Conservation (phyloP, 306 rosid species). For the Quercus glauca region DNA sequence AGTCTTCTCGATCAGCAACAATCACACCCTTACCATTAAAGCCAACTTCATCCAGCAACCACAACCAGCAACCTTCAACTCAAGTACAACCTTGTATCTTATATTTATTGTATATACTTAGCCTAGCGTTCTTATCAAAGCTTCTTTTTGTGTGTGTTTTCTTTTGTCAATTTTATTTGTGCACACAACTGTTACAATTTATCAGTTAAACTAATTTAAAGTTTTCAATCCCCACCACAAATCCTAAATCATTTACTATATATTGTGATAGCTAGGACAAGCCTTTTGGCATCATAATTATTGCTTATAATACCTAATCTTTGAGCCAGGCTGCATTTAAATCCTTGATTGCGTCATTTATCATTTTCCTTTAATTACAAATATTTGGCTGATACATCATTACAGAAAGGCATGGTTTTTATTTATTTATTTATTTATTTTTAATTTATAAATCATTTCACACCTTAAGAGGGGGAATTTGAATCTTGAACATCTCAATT, state of each 20-base stretch:
- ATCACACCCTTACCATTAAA: slow-evolving; percentile 26
- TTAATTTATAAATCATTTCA: too few relatives aligned
- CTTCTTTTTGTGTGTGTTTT: not conserved
- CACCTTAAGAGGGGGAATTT: too few relatives aligned
- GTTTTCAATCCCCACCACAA: too few relatives aligned
- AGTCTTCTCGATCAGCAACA: slow-evolving; percentile 38
- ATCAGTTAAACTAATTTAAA: too few relatives aligned
- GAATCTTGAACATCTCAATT: too few relatives aligned
- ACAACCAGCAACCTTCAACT: slow-evolving; percentile 26
- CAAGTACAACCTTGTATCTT: slow-evolving; percentile 6
- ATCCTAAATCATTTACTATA: too few relatives aligned
- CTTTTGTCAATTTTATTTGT: not conserved
- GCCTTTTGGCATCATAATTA: too few relatives aligned
- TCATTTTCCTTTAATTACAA: not conserved
- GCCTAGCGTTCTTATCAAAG: not conserved
- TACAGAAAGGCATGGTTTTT: not conserved
- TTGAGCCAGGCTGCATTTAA: not conserved
- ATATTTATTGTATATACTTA: not conserved
- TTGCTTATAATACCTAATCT: too few relatives aligned
- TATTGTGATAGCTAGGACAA: too few relatives aligned
- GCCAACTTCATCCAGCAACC: slow-evolving; percentile 15
- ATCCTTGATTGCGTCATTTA: not conserved
- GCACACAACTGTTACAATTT: too few relatives aligned
- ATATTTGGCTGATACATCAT: not conserved
- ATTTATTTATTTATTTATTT: too few relatives aligned